A percentile compares a stretch with the other conserved stretches of the same genome.
Conservation (phyloP, 2,329 filamentous ascomycete genomes). For the Colletotrichum simmondsii region DNA sequence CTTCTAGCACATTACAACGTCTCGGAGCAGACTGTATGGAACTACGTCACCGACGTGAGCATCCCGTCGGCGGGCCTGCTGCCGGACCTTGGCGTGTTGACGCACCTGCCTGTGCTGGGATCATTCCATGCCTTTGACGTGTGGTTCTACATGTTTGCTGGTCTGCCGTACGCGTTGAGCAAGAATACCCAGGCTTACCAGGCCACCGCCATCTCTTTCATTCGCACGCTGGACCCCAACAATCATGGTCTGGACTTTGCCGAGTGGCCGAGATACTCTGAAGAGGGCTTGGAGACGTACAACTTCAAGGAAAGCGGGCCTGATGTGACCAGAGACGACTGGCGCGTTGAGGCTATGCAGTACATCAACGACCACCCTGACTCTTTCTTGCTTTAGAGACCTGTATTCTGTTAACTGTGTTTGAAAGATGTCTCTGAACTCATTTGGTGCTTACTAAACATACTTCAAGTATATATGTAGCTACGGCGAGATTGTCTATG, state of each 20-base stretch:
- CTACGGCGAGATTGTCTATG: no score
- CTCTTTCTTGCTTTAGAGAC: constrained; percentile 1
- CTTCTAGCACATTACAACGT: constrained; percentile 52
- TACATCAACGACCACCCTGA: constrained; percentile 14
- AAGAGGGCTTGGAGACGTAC: constrained; percentile 2
- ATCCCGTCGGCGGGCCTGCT: constrained; percentile 3
- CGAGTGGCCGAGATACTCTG: constrained; percentile 1
- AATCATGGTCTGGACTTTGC: constrained; percentile 7
- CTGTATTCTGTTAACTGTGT: no score
- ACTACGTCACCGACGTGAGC: constrained; percentile 17
- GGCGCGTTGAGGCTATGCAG: constrained; percentile 17
- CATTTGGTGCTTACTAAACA: no score
- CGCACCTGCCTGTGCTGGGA: constrained; percentile 10
- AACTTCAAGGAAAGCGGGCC: constrained; percentile 12
- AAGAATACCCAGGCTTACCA: constrained; percentile 21
- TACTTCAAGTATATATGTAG: no score
- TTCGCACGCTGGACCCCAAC: constrained; percentile 14
- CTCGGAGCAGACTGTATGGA: constrained; percentile 9
- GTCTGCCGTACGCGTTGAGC: constrained; percentile 10
- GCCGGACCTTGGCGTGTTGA: neutral
- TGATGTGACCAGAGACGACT: constrained; percentile 4
- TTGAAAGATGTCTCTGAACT: no score
- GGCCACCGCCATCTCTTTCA: constrained; percentile 12
- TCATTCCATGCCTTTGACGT: constrained; percentile 15
- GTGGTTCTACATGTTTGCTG: constrained; percentile 19